Conservation (phyloP, 176 grass and related monocot species). For the Avena atlantica region DNA sequence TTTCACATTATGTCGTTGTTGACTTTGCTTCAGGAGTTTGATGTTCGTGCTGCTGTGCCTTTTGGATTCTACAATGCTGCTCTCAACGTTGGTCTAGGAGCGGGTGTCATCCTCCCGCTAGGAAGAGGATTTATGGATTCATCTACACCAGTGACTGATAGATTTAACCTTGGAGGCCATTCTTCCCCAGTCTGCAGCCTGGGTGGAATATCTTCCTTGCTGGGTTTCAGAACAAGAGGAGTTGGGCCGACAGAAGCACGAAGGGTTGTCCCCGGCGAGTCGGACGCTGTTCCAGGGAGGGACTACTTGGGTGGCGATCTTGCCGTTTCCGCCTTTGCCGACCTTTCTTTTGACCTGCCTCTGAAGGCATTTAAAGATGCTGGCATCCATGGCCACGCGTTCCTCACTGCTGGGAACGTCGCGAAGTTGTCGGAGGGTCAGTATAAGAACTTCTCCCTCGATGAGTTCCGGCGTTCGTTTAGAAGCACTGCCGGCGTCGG, state of each 20-base stretch:
- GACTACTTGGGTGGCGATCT: conserved; percentile 81
- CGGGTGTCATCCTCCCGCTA: conserved; percentile 79
- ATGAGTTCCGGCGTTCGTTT: conserved; percentile 58
- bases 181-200: conserved; percentile 79
- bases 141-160: conserved; percentile 65
- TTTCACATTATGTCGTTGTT: conserved; percentile 2
- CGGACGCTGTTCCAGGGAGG: conserved; percentile 45
- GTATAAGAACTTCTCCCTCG: conserved; percentile 67
- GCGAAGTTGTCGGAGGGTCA: conserved; percentile 65
- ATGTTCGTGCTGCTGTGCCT: conserved; percentile 79
- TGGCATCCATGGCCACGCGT: conserved; percentile 86
- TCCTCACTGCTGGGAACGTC: conserved; percentile 74
- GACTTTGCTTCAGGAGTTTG: conserved; percentile 73
- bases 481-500: conserved; percentile 85
- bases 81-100: conserved; percentile 80
- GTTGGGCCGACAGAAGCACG: conserved; percentile 66
- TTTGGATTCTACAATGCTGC: conserved; percentile 77
- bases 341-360: conserved; percentile 90
- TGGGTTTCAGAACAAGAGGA: conserved; percentile 86
- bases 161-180: conserved; percentile 81
- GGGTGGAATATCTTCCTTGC: conserved; percentile 69
- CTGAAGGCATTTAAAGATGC: conserved; percentile 74
- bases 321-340: conserved; percentile 85
- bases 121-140: conserved; percentile 69
- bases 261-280: conserved; percentile 53